phyloP scores from a whole-genome alignment of 2,329 filamentous ascomycete genomes.

The Westerdykella sp. region DNA sequence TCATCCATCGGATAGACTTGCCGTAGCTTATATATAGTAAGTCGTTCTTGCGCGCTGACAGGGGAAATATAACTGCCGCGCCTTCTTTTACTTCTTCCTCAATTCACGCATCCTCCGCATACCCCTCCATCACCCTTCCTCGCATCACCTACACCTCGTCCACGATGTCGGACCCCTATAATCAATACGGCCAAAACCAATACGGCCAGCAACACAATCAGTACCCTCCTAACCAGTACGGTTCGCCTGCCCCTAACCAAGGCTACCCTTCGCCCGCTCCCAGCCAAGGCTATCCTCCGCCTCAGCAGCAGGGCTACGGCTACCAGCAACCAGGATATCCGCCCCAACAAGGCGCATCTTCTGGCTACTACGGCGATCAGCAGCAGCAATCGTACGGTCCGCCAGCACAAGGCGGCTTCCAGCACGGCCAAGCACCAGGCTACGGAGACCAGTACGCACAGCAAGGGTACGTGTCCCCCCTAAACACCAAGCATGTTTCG shows the following conservation, averaged over 20 bases:
- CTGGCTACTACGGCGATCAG: slow-evolving; percentile 32
- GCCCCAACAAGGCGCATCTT: slow-evolving; percentile 28
- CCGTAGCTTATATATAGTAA: no score
- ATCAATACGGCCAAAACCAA: slow-evolving; percentile 37
- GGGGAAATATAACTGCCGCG: neutral
- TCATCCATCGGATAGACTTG: no score
- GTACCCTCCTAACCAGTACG: slow-evolving; percentile 29
- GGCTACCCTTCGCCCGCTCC: slow-evolving; percentile 17
- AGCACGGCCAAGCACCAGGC: slow-evolving; percentile 38
- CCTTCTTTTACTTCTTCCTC: no score
- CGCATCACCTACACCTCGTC: slow-evolving; percentile 2
- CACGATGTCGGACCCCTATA: slow-evolving; percentile 50
- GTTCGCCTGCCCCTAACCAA: slow-evolving; percentile 3
- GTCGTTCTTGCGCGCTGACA: neutral
- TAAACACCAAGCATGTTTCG: slow-evolving; percentile 7
- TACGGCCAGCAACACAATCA: slow-evolving; percentile 28
- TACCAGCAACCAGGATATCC: slow-evolving; percentile 25
- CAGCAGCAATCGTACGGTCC: slow-evolving; percentile 40
- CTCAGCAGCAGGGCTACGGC: slow-evolving; percentile 23
- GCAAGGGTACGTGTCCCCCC: slow-evolving; percentile 26
- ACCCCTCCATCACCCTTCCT: slow-evolving; percentile 3
- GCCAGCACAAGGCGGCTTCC: slow-evolving; percentile 41
- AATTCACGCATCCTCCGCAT: neutral
- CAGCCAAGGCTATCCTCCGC: slow-evolving; percentile 25
- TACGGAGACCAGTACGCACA: slow-evolving; percentile 29